Evolutionary conservation across 2,329 filamentous ascomycete genomes (phyloP).

Genomic region (Phyllosticta citrichinensis): DNA sequence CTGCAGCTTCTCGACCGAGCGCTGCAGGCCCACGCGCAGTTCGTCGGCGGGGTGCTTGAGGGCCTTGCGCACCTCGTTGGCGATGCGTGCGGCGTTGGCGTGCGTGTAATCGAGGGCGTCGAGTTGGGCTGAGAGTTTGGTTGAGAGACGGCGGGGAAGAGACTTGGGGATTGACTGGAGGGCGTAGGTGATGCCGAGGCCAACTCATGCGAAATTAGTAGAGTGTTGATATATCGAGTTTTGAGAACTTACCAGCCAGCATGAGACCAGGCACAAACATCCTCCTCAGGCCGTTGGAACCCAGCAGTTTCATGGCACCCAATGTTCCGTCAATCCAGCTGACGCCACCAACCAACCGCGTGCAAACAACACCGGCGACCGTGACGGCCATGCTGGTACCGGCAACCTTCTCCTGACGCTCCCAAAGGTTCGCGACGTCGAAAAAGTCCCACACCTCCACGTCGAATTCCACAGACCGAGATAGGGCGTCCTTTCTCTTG

Average conservation of each 20-base stretch:
- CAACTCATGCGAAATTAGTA: conserved; percentile 38
- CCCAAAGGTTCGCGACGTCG: conserved; percentile 70
- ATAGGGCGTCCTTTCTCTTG: conserved; percentile 68
- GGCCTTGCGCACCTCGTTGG: conserved; percentile 76
- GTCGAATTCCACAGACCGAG: conserved; percentile 75
- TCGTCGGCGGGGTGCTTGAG: conserved; percentile 80
- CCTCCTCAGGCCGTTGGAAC: conserved; percentile 68
- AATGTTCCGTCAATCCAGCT: conserved; percentile 85
- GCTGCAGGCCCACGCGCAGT: conserved; percentile 71
- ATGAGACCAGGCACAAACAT: conserved; percentile 73
- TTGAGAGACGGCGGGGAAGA: conserved; percentile 72
- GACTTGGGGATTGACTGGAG: conserved; percentile 81
- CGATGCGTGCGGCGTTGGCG: conserved; percentile 74
- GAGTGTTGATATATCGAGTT: background rate
- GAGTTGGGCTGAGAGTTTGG: conserved; percentile 75
- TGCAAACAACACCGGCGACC: conserved; percentile 74
- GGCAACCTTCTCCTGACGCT: conserved; percentile 88
- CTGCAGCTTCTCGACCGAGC: conserved; percentile 71
- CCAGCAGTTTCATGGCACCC: conserved; percentile 68
- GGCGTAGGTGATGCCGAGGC: conserved; percentile 69
- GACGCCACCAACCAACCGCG: conserved; percentile 69
- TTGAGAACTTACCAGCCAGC: conserved; percentile 57
- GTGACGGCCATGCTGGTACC: conserved; percentile 93
- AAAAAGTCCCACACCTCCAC: conserved; percentile 92
- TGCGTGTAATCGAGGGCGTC: conserved; percentile 85